A percentile compares a stretch with the other conserved stretches of the same genome.
Conservation (phyloP, 2,329 filamentous ascomycete genomes). For the Pseudogymnoascus sp. region DNA sequence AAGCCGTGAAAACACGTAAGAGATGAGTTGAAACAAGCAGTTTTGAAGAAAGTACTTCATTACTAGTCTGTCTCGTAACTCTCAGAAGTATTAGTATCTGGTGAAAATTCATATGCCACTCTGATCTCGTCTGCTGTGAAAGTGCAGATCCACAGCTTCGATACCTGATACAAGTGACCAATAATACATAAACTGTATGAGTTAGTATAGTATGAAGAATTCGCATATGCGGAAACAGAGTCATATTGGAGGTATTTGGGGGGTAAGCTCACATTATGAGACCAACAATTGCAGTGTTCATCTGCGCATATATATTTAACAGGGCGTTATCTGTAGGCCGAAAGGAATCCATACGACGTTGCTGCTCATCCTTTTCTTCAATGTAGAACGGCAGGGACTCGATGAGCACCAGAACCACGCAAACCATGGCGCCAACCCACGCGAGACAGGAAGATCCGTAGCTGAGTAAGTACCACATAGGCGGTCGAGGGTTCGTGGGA, state of each 20-base stretch:
- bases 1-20: not conserved
- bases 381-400: not conserved
- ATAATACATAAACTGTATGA: not conserved
- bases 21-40: not conserved
- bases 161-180: not conserved
- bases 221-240: not conserved
- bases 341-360: not conserved
- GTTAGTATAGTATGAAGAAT: not conserved
- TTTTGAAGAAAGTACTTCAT: too few species aligned
- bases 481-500: not conserved
- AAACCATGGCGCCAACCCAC: not conserved
- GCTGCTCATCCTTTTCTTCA: not conserved
- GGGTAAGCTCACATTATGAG: not conserved
- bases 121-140: not conserved
- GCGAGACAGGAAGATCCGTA: not conserved
- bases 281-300: not conserved
- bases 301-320: not conserved
- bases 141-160: not conserved
- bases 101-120: not conserved
- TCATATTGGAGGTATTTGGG: not conserved
- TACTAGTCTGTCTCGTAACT: too few species aligned
- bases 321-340: not conserved
- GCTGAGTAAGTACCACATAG: not conserved
- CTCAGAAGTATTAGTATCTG: too few species aligned
- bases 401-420: not conserved